These are phyloP conservation scores for Rubroboletus satanas DNA, from an alignment of 768 basidiomycete genomes.

Conservation along the genomic window DNA sequence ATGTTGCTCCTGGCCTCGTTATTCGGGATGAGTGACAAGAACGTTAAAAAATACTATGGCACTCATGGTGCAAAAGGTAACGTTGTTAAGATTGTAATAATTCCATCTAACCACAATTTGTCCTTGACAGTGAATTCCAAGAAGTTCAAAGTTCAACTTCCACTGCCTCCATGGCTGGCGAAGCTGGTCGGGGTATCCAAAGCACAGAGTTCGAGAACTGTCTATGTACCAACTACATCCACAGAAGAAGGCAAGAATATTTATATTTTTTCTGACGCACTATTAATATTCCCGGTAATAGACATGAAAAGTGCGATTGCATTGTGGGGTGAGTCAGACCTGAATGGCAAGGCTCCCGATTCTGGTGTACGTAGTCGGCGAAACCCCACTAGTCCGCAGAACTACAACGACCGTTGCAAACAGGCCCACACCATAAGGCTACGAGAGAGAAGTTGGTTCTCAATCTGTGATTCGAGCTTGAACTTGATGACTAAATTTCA, in stretches of 20 bases:
- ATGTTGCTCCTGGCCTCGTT: constrained; percentile 11
- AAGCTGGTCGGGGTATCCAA: not conserved
- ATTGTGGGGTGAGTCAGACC: not conserved
- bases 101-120: not conserved
- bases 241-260: not conserved
- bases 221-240: too few species aligned
- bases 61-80: too few species aligned
- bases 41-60: not conserved
- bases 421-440: not conserved
- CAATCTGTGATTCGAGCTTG: too few species aligned
- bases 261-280: not conserved
- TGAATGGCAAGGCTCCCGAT: not conserved
- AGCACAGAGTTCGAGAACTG: not conserved
- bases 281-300: not conserved
- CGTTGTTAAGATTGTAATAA: too few species aligned
- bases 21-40: not conserved
- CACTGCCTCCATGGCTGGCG: not conserved
- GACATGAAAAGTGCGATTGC: not conserved
- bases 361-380: not conserved
- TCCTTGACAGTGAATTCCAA: not conserved
- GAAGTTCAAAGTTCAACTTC: not conserved
- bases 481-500: not conserved
- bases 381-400: too few species aligned
- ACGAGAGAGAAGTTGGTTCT: constrained; percentile 2
- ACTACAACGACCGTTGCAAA: too few species aligned